Evolutionary conservation across 305 asterid species (phyloP), one percentile per base, ranked within the genome.

Genomic region (Petunia hybrid): DNA sequence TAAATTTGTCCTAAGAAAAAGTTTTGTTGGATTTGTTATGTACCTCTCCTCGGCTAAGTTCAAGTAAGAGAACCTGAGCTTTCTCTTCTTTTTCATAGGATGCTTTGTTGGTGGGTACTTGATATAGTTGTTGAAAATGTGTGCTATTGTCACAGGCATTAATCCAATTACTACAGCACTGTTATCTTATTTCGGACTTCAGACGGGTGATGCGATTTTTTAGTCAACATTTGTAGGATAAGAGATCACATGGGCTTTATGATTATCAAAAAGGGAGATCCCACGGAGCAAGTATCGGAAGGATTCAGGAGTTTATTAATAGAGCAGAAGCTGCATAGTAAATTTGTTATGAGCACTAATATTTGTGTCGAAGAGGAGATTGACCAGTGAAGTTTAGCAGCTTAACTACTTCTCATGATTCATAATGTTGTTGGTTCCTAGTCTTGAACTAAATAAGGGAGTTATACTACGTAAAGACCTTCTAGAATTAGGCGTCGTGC

Each of bases 341-440:
- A 8, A 43, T 41, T 69, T 5, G 10, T 56, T 68, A 68, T 16
- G 40, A 43, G 56, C 76, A 43, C 16, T 48, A 7, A 12, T 7
- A 48, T 48, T 48, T 7, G 55, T 8, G 4, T 48, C 55, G 9
- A 48, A 48, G 55, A 8, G 55, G 76, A 4, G 57, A 43, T 69
- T 69, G 40, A 40, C 40, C n/a, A 8, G 8, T 22, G 56, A 22
- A 43, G 57, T 69, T 8, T 22, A 69, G 57, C 76, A 69, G 57
- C 57, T 16, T 69, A 69, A 69, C 10, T 40, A 43, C 76, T 69
- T 69, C 76, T 16, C 22, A 45, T 10, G 51, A n/a, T 69, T 22
- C 40, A 2, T 43, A 22, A 22, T 16, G 38, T 8, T 43, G 57
- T 43, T n/a, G 9, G 76, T 14, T 68, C 76, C 39, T 68, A 68